Base-by-base conservation (phyloP, 2,329 filamentous ascomycete species). In the Botryotinia calthae region DNA sequence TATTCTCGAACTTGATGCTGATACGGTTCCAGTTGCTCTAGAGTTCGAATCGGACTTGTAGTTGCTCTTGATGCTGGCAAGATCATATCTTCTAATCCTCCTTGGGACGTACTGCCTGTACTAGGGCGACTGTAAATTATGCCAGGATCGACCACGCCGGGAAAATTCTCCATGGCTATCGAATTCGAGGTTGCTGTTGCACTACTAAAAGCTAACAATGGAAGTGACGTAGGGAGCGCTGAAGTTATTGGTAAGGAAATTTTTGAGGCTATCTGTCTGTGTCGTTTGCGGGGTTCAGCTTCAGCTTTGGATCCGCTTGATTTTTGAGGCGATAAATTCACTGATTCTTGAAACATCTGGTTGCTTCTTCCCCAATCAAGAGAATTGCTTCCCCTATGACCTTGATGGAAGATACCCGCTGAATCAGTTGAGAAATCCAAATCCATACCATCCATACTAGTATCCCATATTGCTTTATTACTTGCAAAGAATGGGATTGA, bases 311-410 rank as follows among this genome's bases (percentile, higher is more conserved):
- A 46, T 56, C 31, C 46, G 31, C 28, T 70, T n/a, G 70, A 75
- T 48, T 76, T 76, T 56, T 40, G 51, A 42, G 73, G 59, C 16
- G 72, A 71, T 37, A 77, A 40, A 56, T 78, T 78, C 54, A 77
- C 74, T 44, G 83, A 81, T 46, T 86, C 84, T 75, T 86, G 87
- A 76, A 88, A 88, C 72, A 89, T 84, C 70, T 87, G 86, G 73
- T 85, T 85, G 31, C 85, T 82, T 75, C 84, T 85, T 65, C 84
- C 84, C 88, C 88, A 90, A 79, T 90, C 88, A 70, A 87, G 83
- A 0, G 87, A 86, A 59, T 82, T 85, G 74, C 85, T 84, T 42
- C 84, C 81, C 59, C 85, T 84, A 58, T 88, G 83, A 37, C 77
- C 82, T 2, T 74, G 70, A 46, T 76, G 76, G 46, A 80, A 80